Evolutionary conservation across 345 rosid species (phyloP), one percentile per base, ranked within the genome.

Genomic region (Triadica sebifera): DNA sequence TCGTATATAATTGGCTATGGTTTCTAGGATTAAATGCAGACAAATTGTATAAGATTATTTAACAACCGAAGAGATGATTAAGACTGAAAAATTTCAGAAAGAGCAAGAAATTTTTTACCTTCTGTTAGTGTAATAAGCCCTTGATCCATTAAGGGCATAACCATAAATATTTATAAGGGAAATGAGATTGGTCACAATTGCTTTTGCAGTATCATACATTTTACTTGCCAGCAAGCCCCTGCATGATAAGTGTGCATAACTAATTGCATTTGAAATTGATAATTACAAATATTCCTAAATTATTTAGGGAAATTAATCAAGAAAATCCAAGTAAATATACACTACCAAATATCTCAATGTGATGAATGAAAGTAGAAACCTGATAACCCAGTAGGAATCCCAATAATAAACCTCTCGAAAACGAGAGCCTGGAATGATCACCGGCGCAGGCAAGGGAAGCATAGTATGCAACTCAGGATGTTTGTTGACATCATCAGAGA

Each of bases 381-480:
- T 91, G 80, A 95, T 87, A 65, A 95, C 83, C 99, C 99, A 93
- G 38, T 91, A 90, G 65, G 97, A 93, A 82, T 95, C 99, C 98
- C 99, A 93, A 76, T 93, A 93, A 78, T 89, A 90, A n/a, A 91
- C 93, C 82, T 93, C 98, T 60, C 87, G 75, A 66, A 95, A 95
- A 59, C 99, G 85, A 20, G 96, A 91, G 9, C 99, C 99, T 20
- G 98, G 97, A 19, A 95, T 75, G 3, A 95, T 69, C 51, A 83
- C 83, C 56, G 88, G 82, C 75, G 77, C 83, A 15, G 98, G 94
- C 84, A 95, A 80, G 45, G 92, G 90, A 39, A 95, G 87, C 81
- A 95, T 74, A 69, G 97, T 93, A 75, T 95, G 96, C 66, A 78
- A 74, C 6, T 88, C 91, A 4, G 94, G 89, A 13, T 60, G 81